These are phyloP conservation scores for Chenopodium formosanum DNA, from an alignment of 148 eudicot species.

Conservation along the genomic window DNA sequence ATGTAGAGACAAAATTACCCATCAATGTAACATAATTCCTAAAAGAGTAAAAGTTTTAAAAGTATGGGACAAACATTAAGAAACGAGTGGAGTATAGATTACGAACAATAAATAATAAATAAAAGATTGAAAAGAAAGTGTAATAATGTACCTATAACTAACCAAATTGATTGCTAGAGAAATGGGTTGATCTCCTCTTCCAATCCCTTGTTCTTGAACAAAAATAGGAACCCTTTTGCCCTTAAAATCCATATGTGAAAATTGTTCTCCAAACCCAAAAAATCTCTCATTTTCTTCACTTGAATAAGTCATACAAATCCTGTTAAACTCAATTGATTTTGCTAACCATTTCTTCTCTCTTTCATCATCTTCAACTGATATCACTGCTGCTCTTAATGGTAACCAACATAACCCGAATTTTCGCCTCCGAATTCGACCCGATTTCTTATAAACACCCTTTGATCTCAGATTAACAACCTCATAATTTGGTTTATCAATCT, in stretches of 20 bases:
- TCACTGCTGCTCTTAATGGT: constrained; percentile 35
- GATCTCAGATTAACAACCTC: constrained; percentile 26
- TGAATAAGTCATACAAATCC: constrained; percentile 67
- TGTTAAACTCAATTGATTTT: constrained; percentile 42
- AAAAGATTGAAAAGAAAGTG: not conserved
- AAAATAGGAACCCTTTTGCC: constrained; percentile 93
- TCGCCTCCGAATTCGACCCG: constrained; percentile 32
- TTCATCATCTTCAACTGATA: constrained; percentile 41
- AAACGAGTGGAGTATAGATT: too few relatives aligned
- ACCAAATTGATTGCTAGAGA: constrained; percentile 86
- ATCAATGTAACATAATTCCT: too few relatives aligned
- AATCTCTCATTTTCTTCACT: constrained; percentile 82
- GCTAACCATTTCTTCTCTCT: constrained; percentile 28
- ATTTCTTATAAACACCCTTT: constrained; percentile 20
- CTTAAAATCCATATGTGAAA: constrained; percentile 90
- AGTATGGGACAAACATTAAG: too few relatives aligned
- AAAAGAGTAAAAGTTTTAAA: too few relatives aligned
- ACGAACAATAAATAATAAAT: not conserved
- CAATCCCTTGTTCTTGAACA: constrained; percentile 98
- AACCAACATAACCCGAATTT: constrained; percentile 33
- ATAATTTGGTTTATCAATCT: constrained; percentile 54
- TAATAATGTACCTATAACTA: constrained; percentile 71
- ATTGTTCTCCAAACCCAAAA: constrained; percentile 95
- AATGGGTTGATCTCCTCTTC: constrained; percentile 99
- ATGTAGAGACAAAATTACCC: too few relatives aligned